A percentile compares a stretch with the other conserved stretches of the same genome.
Evolutionary conservation across 1,284 basidiomycete species (phyloP).

Genomic region (Cerioporus squamosus): DNA sequence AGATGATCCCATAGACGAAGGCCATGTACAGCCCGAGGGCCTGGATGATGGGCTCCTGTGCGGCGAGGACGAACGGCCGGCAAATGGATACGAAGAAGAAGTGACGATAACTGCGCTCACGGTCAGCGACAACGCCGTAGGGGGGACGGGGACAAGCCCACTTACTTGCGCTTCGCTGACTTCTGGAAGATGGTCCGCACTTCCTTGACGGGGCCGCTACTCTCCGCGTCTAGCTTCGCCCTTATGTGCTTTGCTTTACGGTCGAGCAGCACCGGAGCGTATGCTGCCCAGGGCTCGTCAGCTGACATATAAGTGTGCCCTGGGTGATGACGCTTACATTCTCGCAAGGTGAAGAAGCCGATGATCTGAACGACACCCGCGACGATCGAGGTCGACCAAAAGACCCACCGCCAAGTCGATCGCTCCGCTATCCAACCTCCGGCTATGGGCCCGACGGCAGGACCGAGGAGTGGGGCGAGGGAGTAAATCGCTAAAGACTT

Average conservation of each 20-base stretch:
- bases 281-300: constrained; percentile 45
- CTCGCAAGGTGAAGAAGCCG: constrained; percentile 62
- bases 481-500: too few relatives aligned
- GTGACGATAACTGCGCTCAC: constrained; percentile 41
- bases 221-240: constrained; percentile 50
- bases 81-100: constrained; percentile 46
- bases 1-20: constrained; percentile 55
- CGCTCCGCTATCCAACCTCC: constrained; percentile 66
- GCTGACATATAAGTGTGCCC: background rate
- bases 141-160: background rate
- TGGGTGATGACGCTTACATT: constrained; percentile 50
- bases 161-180: constrained; percentile 29
- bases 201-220: constrained; percentile 33
- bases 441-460: constrained; percentile 27
- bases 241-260: constrained; percentile 58
- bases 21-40: constrained; percentile 51
- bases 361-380: constrained; percentile 53
- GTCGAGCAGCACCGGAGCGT: constrained; percentile 63
- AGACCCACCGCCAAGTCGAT: constrained; percentile 73
- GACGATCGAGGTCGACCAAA: constrained; percentile 64
- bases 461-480: too few relatives aligned
- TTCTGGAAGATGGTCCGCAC: constrained; percentile 52
- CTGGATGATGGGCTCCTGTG: constrained; percentile 52
- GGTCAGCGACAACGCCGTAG: background rate
- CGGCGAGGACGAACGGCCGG: constrained; percentile 53